Base-by-base conservation (phyloP, 2,329 filamentous ascomycete species). In the Diaporthe sp. region DNA sequence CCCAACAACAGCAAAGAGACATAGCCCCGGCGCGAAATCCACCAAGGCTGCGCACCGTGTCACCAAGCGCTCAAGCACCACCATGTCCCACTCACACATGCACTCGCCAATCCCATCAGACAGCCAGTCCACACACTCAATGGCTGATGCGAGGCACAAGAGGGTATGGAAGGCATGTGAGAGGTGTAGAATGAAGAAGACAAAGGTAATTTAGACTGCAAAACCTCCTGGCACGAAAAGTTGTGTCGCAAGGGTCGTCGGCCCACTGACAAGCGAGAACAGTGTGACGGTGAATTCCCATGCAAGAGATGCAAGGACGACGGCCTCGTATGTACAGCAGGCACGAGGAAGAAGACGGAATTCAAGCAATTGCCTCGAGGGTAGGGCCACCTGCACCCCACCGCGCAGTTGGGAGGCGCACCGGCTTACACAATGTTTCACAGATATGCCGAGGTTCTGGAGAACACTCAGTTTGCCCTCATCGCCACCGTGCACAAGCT, bases 161-260 rank as follows among this genome's bases (percentile, higher is more conserved):
- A 85, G 91, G 77, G 90, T 92, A 71, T 92, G 90, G 90, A 92
- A 92, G 80, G 91, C 91, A 25, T 92, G 91, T 77, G 90, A 92
- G 82, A 85, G 91, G 77, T 92, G 90, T 84, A 85, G 90, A 77
- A 92, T 92, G 89, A 92, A 92, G 86, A 92, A 92, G 85, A 92
- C 91, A 71, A 92, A 92, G 90, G 90, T 91, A 82, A 66, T 25
- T 63, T 9, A 61, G 9, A 75, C 44, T n/a, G 15, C 63, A 19
- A 76, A 76, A 55, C 56, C 65, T 44, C 27, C 32, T 22, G 47
- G 22, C 25, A 10, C 13, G 17, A 12, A 44, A n/a, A n/a, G 27
- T 12, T 32, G 8, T 44, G 39, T 19, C 39, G 30, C 30, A 39
- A n/a, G 13, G 77, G 32, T 25, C 35, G 32, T 25, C 35, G 42